Percentiles rank a stretch among this genome's conserved stretches.
phyloP scores from a whole-genome alignment of 108 stramenopile species.

The Chaetoceros muelleri region DNA sequence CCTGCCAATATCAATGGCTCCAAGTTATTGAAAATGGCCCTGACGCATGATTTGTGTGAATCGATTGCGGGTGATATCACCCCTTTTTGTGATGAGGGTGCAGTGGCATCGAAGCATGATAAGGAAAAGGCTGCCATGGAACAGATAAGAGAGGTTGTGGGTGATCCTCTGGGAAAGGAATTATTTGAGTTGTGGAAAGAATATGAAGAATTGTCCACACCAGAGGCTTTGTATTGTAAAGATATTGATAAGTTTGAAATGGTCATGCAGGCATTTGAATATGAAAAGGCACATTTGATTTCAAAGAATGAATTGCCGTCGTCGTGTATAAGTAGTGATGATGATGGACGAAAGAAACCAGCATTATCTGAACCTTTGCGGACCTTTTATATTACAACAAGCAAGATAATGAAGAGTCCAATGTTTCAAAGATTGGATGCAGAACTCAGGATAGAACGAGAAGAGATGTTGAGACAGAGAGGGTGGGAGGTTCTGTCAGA shows the following conservation, averaged over 20 bases:
- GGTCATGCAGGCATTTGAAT: constrained; percentile 75
- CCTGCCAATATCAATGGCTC: constrained; percentile 24
- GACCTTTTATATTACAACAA: neutral
- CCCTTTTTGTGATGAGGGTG: constrained; percentile 49
- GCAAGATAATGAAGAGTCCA: neutral
- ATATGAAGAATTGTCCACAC: constrained; percentile 53
- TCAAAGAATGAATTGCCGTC: too few species aligned
- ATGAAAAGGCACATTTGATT: constrained; percentile 39
- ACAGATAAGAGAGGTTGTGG: constrained; percentile 23
- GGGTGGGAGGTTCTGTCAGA: neutral
- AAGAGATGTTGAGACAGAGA: neutral
- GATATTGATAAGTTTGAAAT: constrained; percentile 85
- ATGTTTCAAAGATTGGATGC: neutral
- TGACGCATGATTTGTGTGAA: constrained; percentile 79
- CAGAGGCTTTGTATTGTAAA: constrained; percentile 51
- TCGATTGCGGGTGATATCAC: constrained; percentile 75
- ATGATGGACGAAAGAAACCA: neutral
- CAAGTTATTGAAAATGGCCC: constrained; percentile 52
- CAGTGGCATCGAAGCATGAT: constrained; percentile 43
- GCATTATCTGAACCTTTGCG: neutral
- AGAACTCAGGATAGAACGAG: neutral
- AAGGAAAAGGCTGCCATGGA: constrained; percentile 58
- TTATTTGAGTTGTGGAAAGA: constrained; percentile 65
- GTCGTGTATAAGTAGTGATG: too few species aligned
- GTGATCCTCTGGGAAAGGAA: constrained; percentile 28